phyloP scores from a whole-genome alignment of 2,329 filamentous ascomycete genomes.

The Diatrype stigma region DNA sequence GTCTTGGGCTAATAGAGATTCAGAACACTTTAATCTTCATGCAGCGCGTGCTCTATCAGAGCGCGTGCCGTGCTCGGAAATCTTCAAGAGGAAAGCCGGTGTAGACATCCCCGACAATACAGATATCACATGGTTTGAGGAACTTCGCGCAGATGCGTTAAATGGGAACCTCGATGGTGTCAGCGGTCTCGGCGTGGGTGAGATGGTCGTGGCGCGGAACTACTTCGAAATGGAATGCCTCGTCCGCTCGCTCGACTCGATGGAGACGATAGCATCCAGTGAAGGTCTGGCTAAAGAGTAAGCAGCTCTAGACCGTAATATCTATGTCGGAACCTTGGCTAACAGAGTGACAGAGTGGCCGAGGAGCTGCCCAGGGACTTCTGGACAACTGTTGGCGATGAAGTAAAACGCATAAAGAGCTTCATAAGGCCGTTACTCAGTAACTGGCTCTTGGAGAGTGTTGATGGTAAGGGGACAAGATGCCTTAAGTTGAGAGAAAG shows the following conservation, averaged over 20 bases:
- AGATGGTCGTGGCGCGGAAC: constrained; percentile 51
- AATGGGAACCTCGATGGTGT: constrained; percentile 27
- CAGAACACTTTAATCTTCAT: constrained; percentile 47
- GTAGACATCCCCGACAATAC: constrained; percentile 29
- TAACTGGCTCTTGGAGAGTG: constrained; percentile 56
- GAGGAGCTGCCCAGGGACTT: constrained; percentile 39
- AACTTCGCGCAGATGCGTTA: constrained; percentile 18
- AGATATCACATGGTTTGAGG: constrained; percentile 28
- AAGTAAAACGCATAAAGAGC: constrained; percentile 51
- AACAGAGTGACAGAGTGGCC: constrained; percentile 26
- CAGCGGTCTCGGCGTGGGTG: constrained; percentile 32
- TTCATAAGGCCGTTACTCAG: constrained; percentile 59
- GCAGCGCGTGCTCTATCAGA: constrained; percentile 51
- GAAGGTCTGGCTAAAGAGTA: constrained; percentile 51
- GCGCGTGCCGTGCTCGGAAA: constrained; percentile 45
- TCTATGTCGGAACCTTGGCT: constrained; percentile 13
- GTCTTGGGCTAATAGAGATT: constrained; percentile 4
- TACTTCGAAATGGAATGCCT: constrained; percentile 68
- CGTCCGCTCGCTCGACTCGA: constrained; percentile 59
- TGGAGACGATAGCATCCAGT: constrained; percentile 62
- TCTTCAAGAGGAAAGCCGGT: constrained; percentile 37
- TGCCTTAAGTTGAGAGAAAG: not conserved
- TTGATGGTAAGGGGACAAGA: constrained; percentile 45
- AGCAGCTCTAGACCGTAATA: constrained; percentile 19
- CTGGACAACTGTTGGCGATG: constrained; percentile 49